Percentiles rank a stretch among this genome's conserved stretches.
These are phyloP conservation scores for Amborella trichopoda DNA, from an alignment of 164 flowering plant species.

Conservation along the genomic window DNA sequence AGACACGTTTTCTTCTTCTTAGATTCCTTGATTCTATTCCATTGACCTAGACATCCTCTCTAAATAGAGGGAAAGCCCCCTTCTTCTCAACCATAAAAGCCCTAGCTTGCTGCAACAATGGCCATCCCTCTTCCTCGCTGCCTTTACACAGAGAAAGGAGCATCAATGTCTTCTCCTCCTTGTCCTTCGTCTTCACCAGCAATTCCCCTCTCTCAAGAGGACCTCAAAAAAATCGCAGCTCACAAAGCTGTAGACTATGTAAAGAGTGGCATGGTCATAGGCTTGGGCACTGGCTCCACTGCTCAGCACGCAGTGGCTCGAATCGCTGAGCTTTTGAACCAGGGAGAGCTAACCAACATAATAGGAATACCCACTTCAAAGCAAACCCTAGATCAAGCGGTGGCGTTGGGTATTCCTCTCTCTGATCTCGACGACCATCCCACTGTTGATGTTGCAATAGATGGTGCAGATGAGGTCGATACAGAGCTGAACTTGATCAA, in stretches of 20 bases:
- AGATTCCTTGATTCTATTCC: no score
- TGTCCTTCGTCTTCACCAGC: neutral
- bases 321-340: constrained; percentile 5
- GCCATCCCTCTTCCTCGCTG: neutral
- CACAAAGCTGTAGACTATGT: constrained; percentile 10
- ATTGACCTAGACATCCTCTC: no score
- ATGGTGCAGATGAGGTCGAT: constrained; percentile 12
- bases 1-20: no score
- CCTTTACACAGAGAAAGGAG: neutral
- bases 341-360: constrained; percentile 6
- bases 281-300: constrained; percentile 11
- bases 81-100: no score
- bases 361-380: constrained; percentile 11
- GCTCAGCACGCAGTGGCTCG: constrained; percentile 4
- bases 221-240: constrained; percentile 8
- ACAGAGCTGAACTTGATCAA: constrained; percentile 7
- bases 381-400: constrained; percentile 5
- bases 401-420: constrained; percentile 9
- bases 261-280: constrained; percentile 9
- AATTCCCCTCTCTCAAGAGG: constrained; percentile 6
- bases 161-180: neutral
- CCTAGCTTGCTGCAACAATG: no score
- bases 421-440: constrained; percentile 5
- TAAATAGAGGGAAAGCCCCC: no score
- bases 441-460: constrained; percentile 7